Evolutionary conservation across 139 green algal genomes (phyloP).

Genomic region (Haematococcus sp.): DNA sequence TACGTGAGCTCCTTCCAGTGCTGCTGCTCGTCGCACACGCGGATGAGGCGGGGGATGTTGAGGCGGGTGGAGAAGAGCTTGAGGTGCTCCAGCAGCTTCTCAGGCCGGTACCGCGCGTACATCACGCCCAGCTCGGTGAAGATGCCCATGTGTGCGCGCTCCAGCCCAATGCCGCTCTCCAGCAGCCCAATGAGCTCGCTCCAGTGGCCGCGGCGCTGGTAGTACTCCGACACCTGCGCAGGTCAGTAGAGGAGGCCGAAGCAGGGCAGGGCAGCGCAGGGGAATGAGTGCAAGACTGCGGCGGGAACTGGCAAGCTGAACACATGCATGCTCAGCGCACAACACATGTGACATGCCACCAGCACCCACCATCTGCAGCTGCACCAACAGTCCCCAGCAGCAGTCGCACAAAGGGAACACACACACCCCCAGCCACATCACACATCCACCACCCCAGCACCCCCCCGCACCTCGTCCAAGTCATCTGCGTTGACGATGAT

Average conservation of each 20-base stretch:
- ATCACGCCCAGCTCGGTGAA: slow-evolving; percentile 97
- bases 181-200: slow-evolving; percentile 95
- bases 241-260: not conserved
- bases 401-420: not conserved
- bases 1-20: slow-evolving; percentile 97
- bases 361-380: not conserved
- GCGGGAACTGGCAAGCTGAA: not conserved
- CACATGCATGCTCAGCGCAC: not conserved
- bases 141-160: slow-evolving; percentile 99
- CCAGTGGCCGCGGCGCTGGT: slow-evolving; percentile 87
- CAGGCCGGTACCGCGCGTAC: slow-evolving; percentile 64
- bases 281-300: not conserved
- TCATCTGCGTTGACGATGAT: slow-evolving; percentile 99
- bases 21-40: slow-evolving; percentile 89
- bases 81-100: slow-evolving; percentile 98
- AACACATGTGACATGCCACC: not conserved
- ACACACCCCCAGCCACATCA: too few species aligned
- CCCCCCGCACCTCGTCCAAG: slow-evolving; percentile 83
- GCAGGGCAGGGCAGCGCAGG: not conserved
- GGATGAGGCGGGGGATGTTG: slow-evolving; percentile 98
- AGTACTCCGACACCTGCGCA: slow-evolving; percentile 80
- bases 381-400: not conserved
- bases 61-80: slow-evolving; percentile 96
- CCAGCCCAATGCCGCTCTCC: slow-evolving; percentile 95
- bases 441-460: not conserved